Conservation (phyloP, 2,329 filamentous ascomycete genomes). For the Rhinocladiella similis region DNA sequence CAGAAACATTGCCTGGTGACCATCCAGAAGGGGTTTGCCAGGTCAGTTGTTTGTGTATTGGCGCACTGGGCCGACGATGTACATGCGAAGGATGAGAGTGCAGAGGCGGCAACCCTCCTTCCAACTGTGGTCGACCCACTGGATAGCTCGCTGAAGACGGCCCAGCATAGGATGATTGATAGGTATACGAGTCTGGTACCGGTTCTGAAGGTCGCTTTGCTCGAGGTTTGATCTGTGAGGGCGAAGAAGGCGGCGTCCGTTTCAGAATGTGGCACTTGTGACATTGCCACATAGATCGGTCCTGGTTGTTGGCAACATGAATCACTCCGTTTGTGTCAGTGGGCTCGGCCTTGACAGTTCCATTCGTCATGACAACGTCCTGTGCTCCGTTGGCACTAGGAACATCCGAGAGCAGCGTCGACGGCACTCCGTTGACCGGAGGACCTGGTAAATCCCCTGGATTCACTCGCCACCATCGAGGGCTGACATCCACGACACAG, state of each 20-base stretch:
- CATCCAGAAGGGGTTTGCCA: conserved; percentile 25
- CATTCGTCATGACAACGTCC: conserved; percentile 23
- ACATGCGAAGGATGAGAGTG: conserved; percentile 21
- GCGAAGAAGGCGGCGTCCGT: conserved; percentile 29
- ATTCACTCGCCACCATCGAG: conserved; percentile 61
- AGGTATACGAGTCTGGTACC: conserved; percentile 15
- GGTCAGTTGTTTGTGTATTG: conserved; percentile 17
- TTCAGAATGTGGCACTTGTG: conserved; percentile 68
- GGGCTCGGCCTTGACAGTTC: conserved; percentile 30
- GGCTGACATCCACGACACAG: conserved; percentile 43
- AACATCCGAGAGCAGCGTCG: conserved; percentile 2
- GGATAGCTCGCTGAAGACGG: conserved; percentile 35
- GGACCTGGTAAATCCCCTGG: conserved; percentile 8
- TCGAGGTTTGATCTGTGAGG: conserved; percentile 27
- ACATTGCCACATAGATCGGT: conserved; percentile 62
- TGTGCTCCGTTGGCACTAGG: conserved; percentile 1
- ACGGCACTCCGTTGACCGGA: conserved; percentile 13
- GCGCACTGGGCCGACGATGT: conserved; percentile 10
- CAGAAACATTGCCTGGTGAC: conserved; percentile 47
- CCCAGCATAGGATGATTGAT: conserved; percentile 33
- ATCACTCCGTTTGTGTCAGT: conserved; percentile 26
- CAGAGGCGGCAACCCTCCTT: conserved; percentile 3
- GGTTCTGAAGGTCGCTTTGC: conserved; percentile 36
- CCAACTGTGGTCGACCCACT: conserved; percentile 10
- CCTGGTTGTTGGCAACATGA: conserved; percentile 29